These are phyloP conservation scores for Tulasnella sp. DNA, from an alignment of 768 basidiomycete species.

Conservation along the genomic window DNA sequence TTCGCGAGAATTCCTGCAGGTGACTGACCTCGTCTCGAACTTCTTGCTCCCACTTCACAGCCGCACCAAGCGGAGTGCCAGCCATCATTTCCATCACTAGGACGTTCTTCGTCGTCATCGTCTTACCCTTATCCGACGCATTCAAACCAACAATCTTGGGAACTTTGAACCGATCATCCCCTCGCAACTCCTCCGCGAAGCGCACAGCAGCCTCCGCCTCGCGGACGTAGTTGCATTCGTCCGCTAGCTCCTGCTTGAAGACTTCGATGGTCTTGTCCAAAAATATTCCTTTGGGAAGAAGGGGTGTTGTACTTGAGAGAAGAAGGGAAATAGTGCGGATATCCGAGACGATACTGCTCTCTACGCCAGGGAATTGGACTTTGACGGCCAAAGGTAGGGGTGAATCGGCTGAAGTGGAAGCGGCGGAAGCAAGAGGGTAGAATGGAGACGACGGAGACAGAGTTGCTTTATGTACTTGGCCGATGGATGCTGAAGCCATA, in stretches of 20 bases:
- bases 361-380: constrained; percentile 92
- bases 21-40: constrained; percentile 65
- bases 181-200: constrained; percentile 40
- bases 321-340: constrained; percentile 76
- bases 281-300: constrained; percentile 85
- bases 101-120: constrained; percentile 70
- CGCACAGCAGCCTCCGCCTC: constrained; percentile 65
- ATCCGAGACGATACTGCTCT: constrained; percentile 78
- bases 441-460: constrained; percentile 38
- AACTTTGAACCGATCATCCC: constrained; percentile 65
- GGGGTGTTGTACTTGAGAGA: constrained; percentile 45
- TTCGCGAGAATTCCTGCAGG: background rate
- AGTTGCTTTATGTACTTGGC: constrained; percentile 80
- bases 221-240: constrained; percentile 84
- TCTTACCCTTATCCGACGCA: constrained; percentile 34
- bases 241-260: constrained; percentile 79
- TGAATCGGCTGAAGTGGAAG: background rate
- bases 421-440: constrained; percentile 37
- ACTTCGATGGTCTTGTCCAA: constrained; percentile 85
- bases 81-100: constrained; percentile 83
- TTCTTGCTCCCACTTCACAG: constrained; percentile 47
- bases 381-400: constrained; percentile 42
- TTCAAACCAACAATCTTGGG: constrained; percentile 51
- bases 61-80: constrained; percentile 73
- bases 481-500: constrained; percentile 93